These are phyloP conservation scores for Centrapalus pauciflorus DNA, from an alignment of 129 eudicot species.

Conservation along the genomic window DNA sequence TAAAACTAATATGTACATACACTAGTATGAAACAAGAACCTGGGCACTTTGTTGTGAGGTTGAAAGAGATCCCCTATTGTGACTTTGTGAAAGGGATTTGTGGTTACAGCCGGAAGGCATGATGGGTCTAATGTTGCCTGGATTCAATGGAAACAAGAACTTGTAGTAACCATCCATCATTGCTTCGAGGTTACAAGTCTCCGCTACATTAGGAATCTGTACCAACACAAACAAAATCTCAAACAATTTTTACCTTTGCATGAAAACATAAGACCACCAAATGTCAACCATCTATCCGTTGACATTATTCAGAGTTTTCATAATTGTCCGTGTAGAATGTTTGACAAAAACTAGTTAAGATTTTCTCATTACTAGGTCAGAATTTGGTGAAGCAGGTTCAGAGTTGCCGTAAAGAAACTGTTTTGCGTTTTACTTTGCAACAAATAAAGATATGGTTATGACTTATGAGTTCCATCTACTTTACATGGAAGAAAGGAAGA, in stretches of 20 bases:
- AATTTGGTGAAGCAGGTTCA: too few relatives aligned
- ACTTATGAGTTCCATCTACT: background rate
- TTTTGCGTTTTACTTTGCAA: too few relatives aligned
- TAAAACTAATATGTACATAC: slow-evolving; percentile 7
- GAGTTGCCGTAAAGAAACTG: too few relatives aligned
- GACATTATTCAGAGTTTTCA: too few relatives aligned
- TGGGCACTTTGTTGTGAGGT: slow-evolving; percentile 21
- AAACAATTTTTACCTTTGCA: too few relatives aligned
- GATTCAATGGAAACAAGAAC: slow-evolving; percentile 85
- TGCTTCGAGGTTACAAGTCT: slow-evolving; percentile 82
- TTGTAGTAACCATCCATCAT: slow-evolving; percentile 97
- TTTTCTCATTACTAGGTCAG: too few relatives aligned
- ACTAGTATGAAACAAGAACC: slow-evolving; percentile 31
- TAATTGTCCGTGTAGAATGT: too few relatives aligned
- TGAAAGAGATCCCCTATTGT: slow-evolving; percentile 59
- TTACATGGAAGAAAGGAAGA: background rate
- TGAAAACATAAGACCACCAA: too few relatives aligned
- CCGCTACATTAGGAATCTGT: slow-evolving; percentile 87
- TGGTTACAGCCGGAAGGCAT: slow-evolving; percentile 58
- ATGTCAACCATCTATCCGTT: too few relatives aligned
- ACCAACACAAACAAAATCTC: background rate
- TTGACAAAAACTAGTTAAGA: too few relatives aligned
- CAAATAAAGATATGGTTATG: background rate
- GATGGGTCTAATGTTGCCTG: slow-evolving; percentile 78
- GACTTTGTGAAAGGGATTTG: slow-evolving; percentile 50